These are phyloP conservation scores for Pistacia atlantica DNA, from an alignment of 345 rosid species.

Conservation along the genomic window DNA sequence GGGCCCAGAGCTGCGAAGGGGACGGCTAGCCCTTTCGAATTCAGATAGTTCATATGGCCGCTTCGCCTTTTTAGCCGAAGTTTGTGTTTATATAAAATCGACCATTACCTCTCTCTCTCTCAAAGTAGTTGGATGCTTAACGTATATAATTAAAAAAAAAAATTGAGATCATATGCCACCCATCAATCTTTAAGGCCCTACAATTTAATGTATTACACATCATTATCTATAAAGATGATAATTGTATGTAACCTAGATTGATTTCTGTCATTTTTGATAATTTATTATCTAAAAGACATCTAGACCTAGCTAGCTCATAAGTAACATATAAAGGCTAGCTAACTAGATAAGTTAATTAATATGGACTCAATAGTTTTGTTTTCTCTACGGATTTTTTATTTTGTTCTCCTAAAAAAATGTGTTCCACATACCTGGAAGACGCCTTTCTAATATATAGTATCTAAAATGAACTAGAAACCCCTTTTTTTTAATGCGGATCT, in stretches of 20 bases:
- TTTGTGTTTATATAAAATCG: neutral
- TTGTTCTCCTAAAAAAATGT: neutral
- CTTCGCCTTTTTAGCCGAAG: neutral
- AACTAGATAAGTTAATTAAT: neutral
- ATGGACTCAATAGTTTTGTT: neutral
- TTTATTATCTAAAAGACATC: neutral
- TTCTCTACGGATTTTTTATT: neutral
- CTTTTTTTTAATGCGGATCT: too few relatives aligned
- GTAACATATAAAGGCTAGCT: constrained; percentile 6
- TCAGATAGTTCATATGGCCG: neutral
- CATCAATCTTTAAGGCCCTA: neutral
- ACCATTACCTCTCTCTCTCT: neutral
- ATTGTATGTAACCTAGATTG: neutral
- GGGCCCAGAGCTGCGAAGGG: neutral
- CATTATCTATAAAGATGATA: neutral
- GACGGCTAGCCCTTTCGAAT: neutral
- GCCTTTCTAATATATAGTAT: neutral
- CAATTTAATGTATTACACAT: neutral
- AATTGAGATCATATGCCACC: neutral
- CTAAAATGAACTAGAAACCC: neutral
- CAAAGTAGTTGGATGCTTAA: neutral
- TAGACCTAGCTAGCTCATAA: neutral
- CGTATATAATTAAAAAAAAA: neutral
- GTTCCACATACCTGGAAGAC: neutral
- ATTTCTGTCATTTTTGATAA: neutral